Evolutionary conservation across 768 basidiomycete genomes (phyloP).

Genomic region (Cystoderma amianthinum): DNA sequence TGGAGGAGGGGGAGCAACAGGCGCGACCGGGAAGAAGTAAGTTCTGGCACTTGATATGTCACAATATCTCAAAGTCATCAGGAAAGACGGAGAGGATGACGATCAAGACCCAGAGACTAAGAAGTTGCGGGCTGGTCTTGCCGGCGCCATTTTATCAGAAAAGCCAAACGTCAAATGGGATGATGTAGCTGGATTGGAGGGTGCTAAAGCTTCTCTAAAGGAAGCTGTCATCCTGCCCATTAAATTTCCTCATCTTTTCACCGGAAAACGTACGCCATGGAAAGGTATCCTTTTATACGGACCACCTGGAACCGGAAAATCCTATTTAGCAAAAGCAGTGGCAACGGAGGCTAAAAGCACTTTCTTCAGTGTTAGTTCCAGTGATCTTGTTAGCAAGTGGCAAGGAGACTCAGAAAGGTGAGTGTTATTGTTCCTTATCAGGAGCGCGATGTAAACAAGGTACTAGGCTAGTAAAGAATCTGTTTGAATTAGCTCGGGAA

Average conservation of each 20-base stretch:
- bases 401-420: slow-evolving; percentile 97
- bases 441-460: slow-evolving; percentile 1
- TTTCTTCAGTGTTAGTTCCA: slow-evolving; percentile 94
- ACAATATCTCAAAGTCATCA: slow-evolving; percentile 10
- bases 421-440: slow-evolving; percentile 14
- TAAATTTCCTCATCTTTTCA: slow-evolving; percentile 98
- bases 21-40: slow-evolving; percentile 40
- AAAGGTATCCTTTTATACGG: slow-evolving; percentile 93
- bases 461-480: slow-evolving; percentile 83
- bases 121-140: slow-evolving; percentile 89
- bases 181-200: slow-evolving; percentile 94
- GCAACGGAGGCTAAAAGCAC: slow-evolving; percentile 99
- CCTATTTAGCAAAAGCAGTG: slow-evolving; percentile 94
- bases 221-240: slow-evolving; percentile 99
- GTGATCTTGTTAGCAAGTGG: slow-evolving; percentile 98
- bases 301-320: slow-evolving; percentile 97
- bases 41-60: slow-evolving; percentile 7
- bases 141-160: slow-evolving; percentile 85
- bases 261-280: slow-evolving; percentile 98
- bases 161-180: slow-evolving; percentile 98
- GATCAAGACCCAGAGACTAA: slow-evolving; percentile 89
- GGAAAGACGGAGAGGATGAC: slow-evolving; percentile 52
- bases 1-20: slow-evolving; percentile 31
- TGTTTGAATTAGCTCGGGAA: slow-evolving; percentile 95
- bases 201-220: slow-evolving; percentile 92